These are phyloP conservation scores for Ceratorhiza oryzae-sativae DNA, from an alignment of 1,284 basidiomycete genomes.

Conservation along the genomic window DNA sequence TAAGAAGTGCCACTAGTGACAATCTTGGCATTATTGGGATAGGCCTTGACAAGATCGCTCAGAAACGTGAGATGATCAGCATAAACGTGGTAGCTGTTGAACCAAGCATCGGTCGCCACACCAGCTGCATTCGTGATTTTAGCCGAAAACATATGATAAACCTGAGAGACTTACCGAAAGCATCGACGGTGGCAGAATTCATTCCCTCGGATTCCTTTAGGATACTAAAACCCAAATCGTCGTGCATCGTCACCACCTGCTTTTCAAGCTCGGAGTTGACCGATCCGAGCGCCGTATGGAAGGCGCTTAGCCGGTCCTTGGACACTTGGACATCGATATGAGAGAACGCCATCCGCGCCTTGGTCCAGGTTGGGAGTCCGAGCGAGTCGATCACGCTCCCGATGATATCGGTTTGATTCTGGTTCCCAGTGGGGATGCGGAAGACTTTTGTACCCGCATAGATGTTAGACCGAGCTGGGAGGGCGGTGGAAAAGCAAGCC, in stretches of 20 bases:
- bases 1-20: slow-evolving; percentile 33
- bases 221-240: slow-evolving; percentile 15
- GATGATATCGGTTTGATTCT: slow-evolving; percentile 17
- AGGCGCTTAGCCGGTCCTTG: slow-evolving; percentile 7
- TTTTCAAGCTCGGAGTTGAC: slow-evolving; percentile 5
- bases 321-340: slow-evolving; percentile 29
- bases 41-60: slow-evolving; percentile 5
- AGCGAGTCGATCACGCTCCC: slow-evolving; percentile 14
- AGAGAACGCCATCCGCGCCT: slow-evolving; percentile 1
- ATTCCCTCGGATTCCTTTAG: slow-evolving; percentile 31
- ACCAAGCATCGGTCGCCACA: slow-evolving; percentile 31
- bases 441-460: slow-evolving; percentile 31
- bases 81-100: slow-evolving; percentile 24
- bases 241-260: slow-evolving; percentile 30
- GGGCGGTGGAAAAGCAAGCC: neutral
- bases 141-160: neutral
- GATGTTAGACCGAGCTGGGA: neutral
- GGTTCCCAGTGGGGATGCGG: slow-evolving; percentile 29
- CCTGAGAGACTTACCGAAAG: slow-evolving; percentile 9
- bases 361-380: slow-evolving; percentile 19
- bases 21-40: slow-evolving; percentile 35
- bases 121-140: neutral
- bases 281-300: slow-evolving; percentile 1
- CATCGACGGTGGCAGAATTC: slow-evolving; percentile 13
- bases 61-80: slow-evolving; percentile 31